A percentile compares a stretch with the other conserved stretches of the same genome.
Evolutionary conservation across 345 rosid species (phyloP).

Genomic region (rapeseed (Brassica napus)): DNA sequence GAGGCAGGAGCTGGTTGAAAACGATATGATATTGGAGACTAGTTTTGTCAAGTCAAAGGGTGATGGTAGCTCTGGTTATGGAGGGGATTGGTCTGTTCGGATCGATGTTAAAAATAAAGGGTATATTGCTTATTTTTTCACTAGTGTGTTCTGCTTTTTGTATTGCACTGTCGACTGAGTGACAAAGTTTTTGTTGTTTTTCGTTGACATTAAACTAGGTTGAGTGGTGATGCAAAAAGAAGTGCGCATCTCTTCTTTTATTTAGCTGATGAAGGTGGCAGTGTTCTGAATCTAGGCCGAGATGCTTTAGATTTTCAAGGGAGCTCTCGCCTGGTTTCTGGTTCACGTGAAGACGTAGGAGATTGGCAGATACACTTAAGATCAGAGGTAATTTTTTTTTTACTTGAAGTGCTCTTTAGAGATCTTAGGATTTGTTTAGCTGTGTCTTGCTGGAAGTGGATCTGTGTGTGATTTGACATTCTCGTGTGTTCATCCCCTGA

Average conservation of each 20-base stretch:
- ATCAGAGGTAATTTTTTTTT: conserved; percentile 53
- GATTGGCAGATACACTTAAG: conserved; percentile 88
- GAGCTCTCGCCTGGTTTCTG: conserved; percentile 76
- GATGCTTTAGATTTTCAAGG: conserved; percentile 44
- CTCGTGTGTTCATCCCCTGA: conserved; percentile 13
- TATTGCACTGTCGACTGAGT: conserved; percentile 4
- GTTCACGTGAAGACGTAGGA: conserved; percentile 69
- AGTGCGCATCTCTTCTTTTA: conserved; percentile 83
- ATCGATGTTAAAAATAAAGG: conserved; percentile 56
- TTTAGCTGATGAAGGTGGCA: conserved; percentile 86
- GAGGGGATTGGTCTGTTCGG: conserved; percentile 97
- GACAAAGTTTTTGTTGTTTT: background rate
- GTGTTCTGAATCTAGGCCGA: conserved; percentile 55
- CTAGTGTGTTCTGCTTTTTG: conserved; percentile 2
- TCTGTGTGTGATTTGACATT: conserved; percentile 3
- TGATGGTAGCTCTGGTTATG: conserved; percentile 68
- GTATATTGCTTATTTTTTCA: conserved; percentile 43
- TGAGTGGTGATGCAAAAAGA: conserved; percentile 54
- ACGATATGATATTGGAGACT: conserved; percentile 65
- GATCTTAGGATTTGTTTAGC: background rate
- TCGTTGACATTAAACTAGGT: conserved; percentile 41
- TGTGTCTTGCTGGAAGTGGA: conserved; percentile 9
- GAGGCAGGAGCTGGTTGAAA: conserved; percentile 77
- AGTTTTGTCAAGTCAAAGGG: conserved; percentile 81
- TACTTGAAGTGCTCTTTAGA: background rate